A percentile compares a stretch with the other conserved stretches of the same genome.
These are phyloP conservation scores for Komagataella populi DNA, from an alignment of 805 yeast species.

Conservation along the genomic window DNA sequence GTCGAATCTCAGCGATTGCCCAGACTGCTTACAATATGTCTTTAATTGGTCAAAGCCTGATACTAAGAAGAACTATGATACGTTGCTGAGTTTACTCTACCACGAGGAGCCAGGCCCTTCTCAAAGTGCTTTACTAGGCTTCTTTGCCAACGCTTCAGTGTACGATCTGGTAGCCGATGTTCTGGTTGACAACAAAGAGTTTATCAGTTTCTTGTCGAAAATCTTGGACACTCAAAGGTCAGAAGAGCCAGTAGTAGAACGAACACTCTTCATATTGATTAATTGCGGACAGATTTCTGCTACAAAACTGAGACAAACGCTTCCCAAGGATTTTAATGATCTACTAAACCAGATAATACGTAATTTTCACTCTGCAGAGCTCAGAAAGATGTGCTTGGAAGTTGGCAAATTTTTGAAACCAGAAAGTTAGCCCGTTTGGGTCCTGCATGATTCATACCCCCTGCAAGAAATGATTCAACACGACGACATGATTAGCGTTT, in stretches of 20 bases:
- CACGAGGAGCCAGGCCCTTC: conserved; percentile 22
- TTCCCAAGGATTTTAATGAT: not conserved
- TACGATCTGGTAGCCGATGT: conserved; percentile 12
- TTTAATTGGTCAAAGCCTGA: conserved; percentile 32
- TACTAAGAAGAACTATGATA: conserved; percentile 23
- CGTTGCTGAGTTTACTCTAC: conserved; percentile 24
- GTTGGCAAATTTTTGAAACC: not conserved
- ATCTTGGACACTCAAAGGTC: conserved; percentile 6
- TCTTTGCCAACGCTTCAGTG: conserved; percentile 17
- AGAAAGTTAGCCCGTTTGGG: not conserved
- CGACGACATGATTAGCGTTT: too few relatives aligned
- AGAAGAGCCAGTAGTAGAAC: conserved; percentile 10
- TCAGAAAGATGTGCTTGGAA: not conserved
- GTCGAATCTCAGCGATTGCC: conserved; percentile 26
- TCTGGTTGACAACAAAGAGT: conserved; percentile 8
- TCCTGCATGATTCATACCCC: not conserved
- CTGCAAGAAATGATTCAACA: not conserved
- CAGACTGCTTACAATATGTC: conserved; percentile 33
- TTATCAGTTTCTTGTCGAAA: conserved; percentile 7
- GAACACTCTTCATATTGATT: conserved; percentile 11
- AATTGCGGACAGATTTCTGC: conserved; percentile 2
- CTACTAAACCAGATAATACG: conserved; percentile 2
- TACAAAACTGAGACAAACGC: not conserved
- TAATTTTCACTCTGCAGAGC: conserved; percentile 1
- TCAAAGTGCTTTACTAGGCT: conserved; percentile 19